Base-by-base conservation (phyloP, 352 stramenopile genomes). In the Globisporangium paddicum region DNA sequence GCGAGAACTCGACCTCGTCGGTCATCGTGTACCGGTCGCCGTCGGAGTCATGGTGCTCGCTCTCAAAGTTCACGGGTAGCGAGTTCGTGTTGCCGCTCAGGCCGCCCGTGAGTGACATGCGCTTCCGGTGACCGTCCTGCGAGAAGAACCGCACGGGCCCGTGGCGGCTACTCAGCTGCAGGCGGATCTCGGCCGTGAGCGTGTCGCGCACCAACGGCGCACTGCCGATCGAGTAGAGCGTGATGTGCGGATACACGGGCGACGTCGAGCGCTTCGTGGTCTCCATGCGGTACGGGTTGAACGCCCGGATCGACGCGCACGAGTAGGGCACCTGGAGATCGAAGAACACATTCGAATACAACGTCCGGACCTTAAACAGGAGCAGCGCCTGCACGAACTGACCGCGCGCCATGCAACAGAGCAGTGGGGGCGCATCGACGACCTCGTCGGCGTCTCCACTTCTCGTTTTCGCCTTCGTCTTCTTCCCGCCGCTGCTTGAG, bases 311-410 rank as follows among this genome's bases (percentile, higher is more conserved):
- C 6, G 82, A 69, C 0, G 74, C 82, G 47, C 78, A 87, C 32
- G 82, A 84, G 68, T 89, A 94, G n/a, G 84, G 80, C 30, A 91
- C 84, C 44, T 90, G 78, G 42, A 92, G 59, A 54, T 94, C 84
- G 47, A 85, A 88, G 62, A 91, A 94, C 21, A 94, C 72, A 35
- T 80, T 94, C 10, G 80, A 73, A 63, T 94, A 94, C 59, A 92
- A 42, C 8, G 80, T 77, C 2, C 84, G 76, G 7, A 56, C 72
- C 63, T 79, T 75, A 60, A 94, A 94, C 56, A 86, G 58, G 38
- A 79, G 69, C 42, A 92, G 66, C 40, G 82, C 84, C 40, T 88
- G 78, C 51, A 92, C 76, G 60, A 94, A 94, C 60, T 86, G 76
- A 0, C 84, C 84, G 41, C 72, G 68, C 18, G 71, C 72, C 45